These are phyloP conservation scores for Tetragonia tetragonoides DNA, from an alignment of 148 eudicot species.

Conservation along the genomic window DNA sequence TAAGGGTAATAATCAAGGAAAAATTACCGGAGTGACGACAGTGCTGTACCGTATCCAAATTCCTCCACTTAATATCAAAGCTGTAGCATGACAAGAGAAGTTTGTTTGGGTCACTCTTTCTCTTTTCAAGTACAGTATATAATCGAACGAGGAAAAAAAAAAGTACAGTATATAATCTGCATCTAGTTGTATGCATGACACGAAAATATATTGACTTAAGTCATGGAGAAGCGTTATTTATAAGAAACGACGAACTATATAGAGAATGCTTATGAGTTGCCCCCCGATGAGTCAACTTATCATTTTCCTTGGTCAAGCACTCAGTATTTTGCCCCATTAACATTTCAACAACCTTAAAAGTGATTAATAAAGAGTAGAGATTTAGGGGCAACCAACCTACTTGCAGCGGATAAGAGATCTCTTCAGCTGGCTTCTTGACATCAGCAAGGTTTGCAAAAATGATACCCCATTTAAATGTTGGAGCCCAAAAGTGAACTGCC, in stretches of 20 bases:
- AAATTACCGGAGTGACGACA: background rate
- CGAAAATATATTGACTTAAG: too few relatives aligned
- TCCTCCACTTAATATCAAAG: background rate
- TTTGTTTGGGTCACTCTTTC: background rate
- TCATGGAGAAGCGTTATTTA: too few relatives aligned
- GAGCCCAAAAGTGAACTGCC: conserved; percentile 24
- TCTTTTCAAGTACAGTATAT: too few relatives aligned
- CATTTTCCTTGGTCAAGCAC: too few relatives aligned
- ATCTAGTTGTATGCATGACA: too few relatives aligned
- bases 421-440: conserved; percentile 20
- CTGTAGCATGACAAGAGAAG: background rate
- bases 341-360: too few relatives aligned
- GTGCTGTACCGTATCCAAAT: conserved; percentile 8
- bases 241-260: too few relatives aligned
- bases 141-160: too few relatives aligned
- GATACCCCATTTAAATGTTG: conserved; percentile 21
- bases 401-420: conserved; percentile 15
- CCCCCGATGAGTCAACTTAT: too few relatives aligned
- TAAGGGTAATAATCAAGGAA: background rate
- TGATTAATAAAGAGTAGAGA: too few relatives aligned
- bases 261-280: too few relatives aligned
- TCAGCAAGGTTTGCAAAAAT: conserved; percentile 24
- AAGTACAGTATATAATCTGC: background rate
- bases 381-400: background rate
- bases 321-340: too few relatives aligned